A percentile compares a stretch with the other conserved stretches of the same genome.
phyloP scores from a whole-genome alignment of 139 green algal genomes.

The Chlamydomonas sp. region DNA sequence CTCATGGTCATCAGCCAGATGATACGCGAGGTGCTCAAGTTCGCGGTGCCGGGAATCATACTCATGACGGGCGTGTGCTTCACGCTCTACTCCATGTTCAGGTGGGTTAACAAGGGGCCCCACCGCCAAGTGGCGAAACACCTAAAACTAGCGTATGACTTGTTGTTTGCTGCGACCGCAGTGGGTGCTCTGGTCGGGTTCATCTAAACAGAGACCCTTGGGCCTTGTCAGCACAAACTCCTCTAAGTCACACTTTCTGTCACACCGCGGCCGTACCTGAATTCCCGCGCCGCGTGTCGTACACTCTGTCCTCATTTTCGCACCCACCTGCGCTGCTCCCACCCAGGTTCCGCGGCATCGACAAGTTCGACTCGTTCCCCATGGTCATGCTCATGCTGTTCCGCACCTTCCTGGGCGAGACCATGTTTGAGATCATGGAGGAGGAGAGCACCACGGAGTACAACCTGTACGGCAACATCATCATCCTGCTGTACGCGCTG shows the following conservation, averaged over 20 bases:
- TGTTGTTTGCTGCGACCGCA: no score
- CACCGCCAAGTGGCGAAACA: no score
- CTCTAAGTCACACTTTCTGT: no score
- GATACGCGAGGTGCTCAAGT: conserved; percentile 21
- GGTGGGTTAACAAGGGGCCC: not conserved
- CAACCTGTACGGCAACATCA: not conserved
- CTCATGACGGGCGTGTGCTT: conserved; percentile 1
- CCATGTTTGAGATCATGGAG: not conserved
- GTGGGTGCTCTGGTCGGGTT: no score
- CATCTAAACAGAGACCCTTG: no score
- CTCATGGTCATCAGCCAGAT: conserved; percentile 2
- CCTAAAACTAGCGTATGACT: no score
- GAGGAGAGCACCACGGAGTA: not conserved
- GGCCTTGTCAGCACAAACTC: no score
- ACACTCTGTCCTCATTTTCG: not conserved
- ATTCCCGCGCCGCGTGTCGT: no score
- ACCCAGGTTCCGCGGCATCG: not conserved
- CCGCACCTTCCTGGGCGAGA: conserved; percentile 8
- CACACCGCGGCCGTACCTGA: no score
- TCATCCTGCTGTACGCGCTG: not conserved
- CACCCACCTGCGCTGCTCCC: not conserved
- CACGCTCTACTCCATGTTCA: not conserved
- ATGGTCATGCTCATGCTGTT: conserved; percentile 19
- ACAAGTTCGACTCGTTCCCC: not conserved
- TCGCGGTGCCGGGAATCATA: not conserved